A percentile compares a stretch with the other conserved stretches of the same genome.
Evolutionary conservation across 1,284 basidiomycete genomes (phyloP).

Genomic region (Ustilago sp.): DNA sequence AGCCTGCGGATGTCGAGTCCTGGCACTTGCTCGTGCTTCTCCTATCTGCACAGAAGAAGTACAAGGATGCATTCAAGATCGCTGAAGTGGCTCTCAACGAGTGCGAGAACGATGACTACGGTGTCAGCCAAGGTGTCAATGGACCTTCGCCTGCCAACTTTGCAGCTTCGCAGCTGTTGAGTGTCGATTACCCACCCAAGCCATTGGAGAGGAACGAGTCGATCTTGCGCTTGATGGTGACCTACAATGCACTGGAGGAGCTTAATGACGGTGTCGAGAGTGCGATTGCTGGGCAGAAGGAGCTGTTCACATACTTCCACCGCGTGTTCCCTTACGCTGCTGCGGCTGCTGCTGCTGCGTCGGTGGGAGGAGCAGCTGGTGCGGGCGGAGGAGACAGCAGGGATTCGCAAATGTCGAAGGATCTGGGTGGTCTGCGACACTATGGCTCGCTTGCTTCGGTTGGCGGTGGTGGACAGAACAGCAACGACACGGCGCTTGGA

Average conservation of each 20-base stretch:
- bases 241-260: slow-evolving; percentile 85
- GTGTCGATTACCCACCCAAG: slow-evolving; percentile 73
- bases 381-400: slow-evolving; percentile 1
- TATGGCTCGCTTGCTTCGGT: slow-evolving; percentile 40
- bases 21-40: slow-evolving; percentile 93
- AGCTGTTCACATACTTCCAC: slow-evolving; percentile 83
- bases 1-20: slow-evolving; percentile 79
- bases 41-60: slow-evolving; percentile 82
- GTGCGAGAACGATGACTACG: slow-evolving; percentile 61
- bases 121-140: slow-evolving; percentile 70
- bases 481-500: slow-evolving; percentile 25
- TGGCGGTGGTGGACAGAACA: slow-evolving; percentile 18
- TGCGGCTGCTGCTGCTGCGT: slow-evolving; percentile 37
- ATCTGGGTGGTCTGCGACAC: slow-evolving; percentile 30
- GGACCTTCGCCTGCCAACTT: slow-evolving; percentile 61
- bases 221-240: slow-evolving; percentile 86
- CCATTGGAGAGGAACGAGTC: slow-evolving; percentile 79
- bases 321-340: slow-evolving; percentile 52
- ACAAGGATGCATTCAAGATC: slow-evolving; percentile 81
- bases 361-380: slow-evolving; percentile 18
- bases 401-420: slow-evolving; percentile 20
- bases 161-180: slow-evolving; percentile 71
- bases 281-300: slow-evolving; percentile 84
- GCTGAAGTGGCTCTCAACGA: slow-evolving; percentile 75
- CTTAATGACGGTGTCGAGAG: slow-evolving; percentile 86